These are phyloP conservation scores for Paramecium pentaurelia DNA, from an alignment of 73 alveolate species.

Conservation along the genomic window DNA sequence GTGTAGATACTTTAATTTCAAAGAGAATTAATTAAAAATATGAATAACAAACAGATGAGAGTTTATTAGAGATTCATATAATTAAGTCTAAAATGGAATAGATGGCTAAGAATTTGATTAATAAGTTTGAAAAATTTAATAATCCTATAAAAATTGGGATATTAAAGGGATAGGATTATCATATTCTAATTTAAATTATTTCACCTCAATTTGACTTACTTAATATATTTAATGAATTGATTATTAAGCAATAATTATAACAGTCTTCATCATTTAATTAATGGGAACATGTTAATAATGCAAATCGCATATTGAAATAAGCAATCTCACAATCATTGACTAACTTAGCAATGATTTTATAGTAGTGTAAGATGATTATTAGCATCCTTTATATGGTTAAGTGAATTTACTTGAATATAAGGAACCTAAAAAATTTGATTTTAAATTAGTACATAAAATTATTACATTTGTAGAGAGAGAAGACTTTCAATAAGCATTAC, in stretches of 20 bases:
- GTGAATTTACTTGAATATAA: neutral
- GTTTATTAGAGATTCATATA: neutral
- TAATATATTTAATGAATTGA: slow-evolving; percentile 1
- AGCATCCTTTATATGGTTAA: neutral
- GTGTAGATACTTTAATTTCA: neutral
- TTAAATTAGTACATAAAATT: neutral
- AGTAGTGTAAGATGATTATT: neutral
- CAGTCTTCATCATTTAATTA: neutral
- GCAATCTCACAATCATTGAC: neutral
- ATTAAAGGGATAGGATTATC: neutral
- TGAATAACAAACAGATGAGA: neutral
- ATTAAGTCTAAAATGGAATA: neutral
- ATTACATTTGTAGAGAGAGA: neutral
- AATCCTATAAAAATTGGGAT: neutral
- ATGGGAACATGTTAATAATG: slow-evolving; percentile 16
- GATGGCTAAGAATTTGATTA: neutral
- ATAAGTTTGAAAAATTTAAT: neutral
- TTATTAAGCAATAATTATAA: neutral
- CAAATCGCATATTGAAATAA: neutral
- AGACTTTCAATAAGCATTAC: neutral
- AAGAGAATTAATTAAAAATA: neutral
- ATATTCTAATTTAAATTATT: neutral
- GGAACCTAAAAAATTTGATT: neutral
- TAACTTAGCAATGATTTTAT: neutral
- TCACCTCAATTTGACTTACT: neutral